Conservation (phyloP, 2,329 filamentous ascomycete species). For the Dothideomycetidae sp. region DNA sequence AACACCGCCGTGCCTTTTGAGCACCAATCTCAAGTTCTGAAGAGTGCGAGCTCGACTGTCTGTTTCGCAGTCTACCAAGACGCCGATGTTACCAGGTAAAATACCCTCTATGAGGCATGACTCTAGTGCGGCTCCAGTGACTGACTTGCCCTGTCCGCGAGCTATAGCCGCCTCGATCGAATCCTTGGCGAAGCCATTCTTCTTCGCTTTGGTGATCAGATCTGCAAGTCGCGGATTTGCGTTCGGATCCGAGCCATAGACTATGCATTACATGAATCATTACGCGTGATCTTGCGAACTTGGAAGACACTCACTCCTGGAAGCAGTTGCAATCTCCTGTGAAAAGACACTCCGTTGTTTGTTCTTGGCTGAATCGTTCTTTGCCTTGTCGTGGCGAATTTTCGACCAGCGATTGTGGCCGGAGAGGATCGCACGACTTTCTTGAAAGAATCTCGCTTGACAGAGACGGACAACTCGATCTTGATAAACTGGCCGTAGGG, state of each 20-base stretch:
- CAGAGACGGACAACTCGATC: not conserved
- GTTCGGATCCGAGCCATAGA: constrained; percentile 60
- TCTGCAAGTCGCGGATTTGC: constrained; percentile 63
- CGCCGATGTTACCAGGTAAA: constrained; percentile 55
- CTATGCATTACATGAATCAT: constrained; percentile 19
- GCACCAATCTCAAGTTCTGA: constrained; percentile 53
- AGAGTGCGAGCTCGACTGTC: constrained; percentile 64
- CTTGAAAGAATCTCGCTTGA: constrained; percentile 9
- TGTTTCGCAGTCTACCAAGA: constrained; percentile 75
- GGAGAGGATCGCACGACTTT: constrained; percentile 25
- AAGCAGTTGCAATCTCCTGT: constrained; percentile 59
- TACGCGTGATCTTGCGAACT: not conserved
- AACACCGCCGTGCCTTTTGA: constrained; percentile 59
- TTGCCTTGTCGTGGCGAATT: constrained; percentile 88
- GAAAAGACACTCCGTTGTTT: constrained; percentile 52
- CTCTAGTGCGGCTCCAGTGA: constrained; percentile 63
- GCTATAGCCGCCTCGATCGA: constrained; percentile 76
- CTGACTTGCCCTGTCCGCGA: constrained; percentile 71
- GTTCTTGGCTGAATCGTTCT: constrained; percentile 67
- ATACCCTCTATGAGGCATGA: constrained; percentile 65
- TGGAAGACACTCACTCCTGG: constrained; percentile 45
- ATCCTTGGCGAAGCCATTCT: constrained; percentile 69
- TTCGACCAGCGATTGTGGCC: constrained; percentile 94
- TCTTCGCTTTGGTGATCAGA: constrained; percentile 64
- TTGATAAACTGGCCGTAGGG: no score